Evolutionary conservation across 116 monocot species (phyloP), one percentile per base, ranked within the genome.

Genomic region (Dioscorea cayenensis): DNA sequence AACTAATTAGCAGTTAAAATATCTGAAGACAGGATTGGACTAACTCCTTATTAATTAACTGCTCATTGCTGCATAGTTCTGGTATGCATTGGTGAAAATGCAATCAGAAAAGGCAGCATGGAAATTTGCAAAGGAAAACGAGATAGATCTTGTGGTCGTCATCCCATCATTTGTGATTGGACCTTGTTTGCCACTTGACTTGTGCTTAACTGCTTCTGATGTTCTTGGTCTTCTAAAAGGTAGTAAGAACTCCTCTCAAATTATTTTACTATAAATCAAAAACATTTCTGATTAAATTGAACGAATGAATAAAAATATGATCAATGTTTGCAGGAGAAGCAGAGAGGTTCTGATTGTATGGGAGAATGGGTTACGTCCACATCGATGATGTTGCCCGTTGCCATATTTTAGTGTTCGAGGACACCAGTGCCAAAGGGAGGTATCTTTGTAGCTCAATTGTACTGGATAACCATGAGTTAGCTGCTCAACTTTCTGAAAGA

Each of bases 321-420:
- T 55, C n/a, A 49, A 5, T 71, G 5, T 51, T 62, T 79, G 64
- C 77, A 91, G 91, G 95, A 49, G 78, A 79, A 16, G 48, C 63
- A 12, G 76, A 83, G 55, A 85, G 60, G 51, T 89, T 95, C 72
- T 80, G 87, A 28, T 65, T n/a, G 75, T 74, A 87, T 71, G 89
- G 89, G 8, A 81, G 95, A 77, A 91, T 91, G 89, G 95, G 95
- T 1, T 95, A 89, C 72, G 86, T 89, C 51, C 91, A 89, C 79
- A 84, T 95, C 22, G 91, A 91, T 66, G 95, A 95, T 66, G 95
- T 87, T 35, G 91, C 88, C 21, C 62, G 82, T 22, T 89, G 91
- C 83, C 95, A 91, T 76, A 80, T 91, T 35, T 65, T 89, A 19
- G 84, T 84, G 43, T 91, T 86, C 64, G 91, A 91, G 58, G 72